Evolutionary conservation across 805 yeast genomes (phyloP), one percentile per base, ranked within the genome.

Genomic region (Kodamaea neixiangensis): DNA sequence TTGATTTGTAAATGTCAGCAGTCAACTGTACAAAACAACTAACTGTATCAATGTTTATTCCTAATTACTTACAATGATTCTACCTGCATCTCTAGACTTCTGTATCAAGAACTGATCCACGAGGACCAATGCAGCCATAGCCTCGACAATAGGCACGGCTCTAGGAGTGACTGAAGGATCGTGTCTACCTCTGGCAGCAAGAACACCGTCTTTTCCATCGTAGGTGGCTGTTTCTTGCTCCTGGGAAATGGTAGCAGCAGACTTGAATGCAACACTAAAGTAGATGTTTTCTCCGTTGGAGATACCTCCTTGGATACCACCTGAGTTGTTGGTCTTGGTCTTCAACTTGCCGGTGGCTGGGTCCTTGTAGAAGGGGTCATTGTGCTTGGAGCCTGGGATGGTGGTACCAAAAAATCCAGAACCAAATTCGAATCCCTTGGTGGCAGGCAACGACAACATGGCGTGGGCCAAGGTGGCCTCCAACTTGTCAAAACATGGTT

Each of bases 81-180:
- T 52, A 20, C 59, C 61, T 43, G 60, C 56, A 17, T 87, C 90
- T 70, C 99, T 83, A 29, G 96, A 77, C 69, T 88, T 86, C 73
- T 93, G 99, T 44, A 92, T 79, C 73, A 94, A 72, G 51, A 87
- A 72, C 50, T 89, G 84, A 68, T 94, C 99, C 40, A 93, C 93
- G 56, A 93, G 71, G 1, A 90, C 97, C 58, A 94, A 77, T n/a
- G 97, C 94, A 45, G 98, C 82, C 98, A 94, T 93, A 38, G 98
- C 89, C 76, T 94, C 99, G 25, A 94, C 98, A 63, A 94, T 94
- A 47, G 99, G 98, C 54, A 94, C 90, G 37, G 99, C 99, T 70
- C 99, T 85, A 58, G 99, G 99, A 17, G 96, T 96, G 49, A 94
- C 99, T 63, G 92, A 89, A 31, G 99, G 99, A 68, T 94, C 99